Conservation (phyloP, 2,329 filamentous ascomycete genomes). For the Exserohilum rostratum region DNA sequence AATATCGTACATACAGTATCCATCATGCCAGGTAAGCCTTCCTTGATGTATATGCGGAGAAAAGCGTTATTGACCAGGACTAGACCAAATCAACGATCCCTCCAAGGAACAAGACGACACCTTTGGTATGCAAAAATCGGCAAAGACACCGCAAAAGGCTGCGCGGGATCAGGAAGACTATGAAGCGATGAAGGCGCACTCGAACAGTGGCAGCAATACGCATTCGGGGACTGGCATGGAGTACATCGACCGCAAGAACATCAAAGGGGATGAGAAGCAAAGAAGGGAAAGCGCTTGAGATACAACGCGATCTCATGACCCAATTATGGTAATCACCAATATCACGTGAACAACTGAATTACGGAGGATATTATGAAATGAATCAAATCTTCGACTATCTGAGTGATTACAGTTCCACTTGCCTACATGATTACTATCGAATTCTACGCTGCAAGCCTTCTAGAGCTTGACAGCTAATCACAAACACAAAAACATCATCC, state of each 20-base stretch:
- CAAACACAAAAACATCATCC: neutral
- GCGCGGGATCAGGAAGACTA: neutral
- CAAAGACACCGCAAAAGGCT: neutral
- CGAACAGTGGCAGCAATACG: constrained; percentile 1
- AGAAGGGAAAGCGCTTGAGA: neutral
- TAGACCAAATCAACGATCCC: neutral
- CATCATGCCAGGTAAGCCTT: no score
- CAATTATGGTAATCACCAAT: neutral
- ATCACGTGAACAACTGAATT: neutral
- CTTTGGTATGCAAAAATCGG: neutral
- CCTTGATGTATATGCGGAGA: no score
- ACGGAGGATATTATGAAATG: neutral
- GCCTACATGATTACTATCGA: neutral
- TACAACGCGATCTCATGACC: neutral
- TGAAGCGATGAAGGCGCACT: neutral
- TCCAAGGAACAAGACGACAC: neutral
- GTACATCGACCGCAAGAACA: neutral
- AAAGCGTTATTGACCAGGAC: no score
- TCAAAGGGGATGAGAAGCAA: neutral
- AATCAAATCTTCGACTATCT: neutral
- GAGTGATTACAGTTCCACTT: neutral
- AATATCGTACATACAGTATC: no score
- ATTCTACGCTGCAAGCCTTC: neutral
- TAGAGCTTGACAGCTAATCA: neutral
- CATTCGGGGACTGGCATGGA: neutral